Percentiles rank a stretch among this genome's conserved stretches.
phyloP scores from a whole-genome alignment of 192 early-diverging fungal genomes.

The Linnemannia zychae region DNA sequence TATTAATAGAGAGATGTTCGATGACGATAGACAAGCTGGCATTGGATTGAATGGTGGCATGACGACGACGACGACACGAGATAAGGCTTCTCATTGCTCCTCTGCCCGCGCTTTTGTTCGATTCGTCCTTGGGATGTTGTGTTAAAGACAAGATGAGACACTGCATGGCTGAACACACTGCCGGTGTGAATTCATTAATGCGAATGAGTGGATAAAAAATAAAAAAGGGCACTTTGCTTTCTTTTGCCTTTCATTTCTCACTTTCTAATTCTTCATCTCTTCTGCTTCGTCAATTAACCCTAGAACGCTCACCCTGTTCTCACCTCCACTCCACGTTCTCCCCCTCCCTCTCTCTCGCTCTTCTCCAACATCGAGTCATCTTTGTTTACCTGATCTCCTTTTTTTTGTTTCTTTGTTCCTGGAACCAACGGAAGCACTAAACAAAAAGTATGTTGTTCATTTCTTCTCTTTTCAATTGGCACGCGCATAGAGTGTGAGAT shows the following conservation, averaged over 20 bases:
- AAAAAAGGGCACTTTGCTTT: background rate
- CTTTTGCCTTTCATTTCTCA: background rate
- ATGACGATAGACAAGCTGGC: too few relatives aligned
- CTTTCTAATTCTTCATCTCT: background rate
- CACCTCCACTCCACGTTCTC: background rate
- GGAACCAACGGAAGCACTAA: background rate
- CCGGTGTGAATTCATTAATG: too few relatives aligned
- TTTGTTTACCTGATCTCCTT: background rate
- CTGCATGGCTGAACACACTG: too few relatives aligned
- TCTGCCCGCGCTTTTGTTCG: too few relatives aligned
- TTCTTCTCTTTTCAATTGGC: background rate
- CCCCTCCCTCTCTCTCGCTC: too few relatives aligned
- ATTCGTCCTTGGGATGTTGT: too few relatives aligned
- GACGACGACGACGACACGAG: too few relatives aligned
- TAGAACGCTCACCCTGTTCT: background rate
- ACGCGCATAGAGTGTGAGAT: background rate
- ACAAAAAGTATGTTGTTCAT: background rate
- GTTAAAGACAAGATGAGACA: too few relatives aligned
- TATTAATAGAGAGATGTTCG: too few relatives aligned
- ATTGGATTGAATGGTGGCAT: too few relatives aligned
- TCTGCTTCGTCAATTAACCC: background rate
- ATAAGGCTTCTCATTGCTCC: too few relatives aligned
- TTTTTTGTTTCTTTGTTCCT: background rate
- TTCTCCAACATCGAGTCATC: background rate
- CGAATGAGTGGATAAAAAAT: too few relatives aligned